These are phyloP conservation scores for Blastocystis sp. DNA, from an alignment of 352 stramenopile genomes.

Conservation along the genomic window DNA sequence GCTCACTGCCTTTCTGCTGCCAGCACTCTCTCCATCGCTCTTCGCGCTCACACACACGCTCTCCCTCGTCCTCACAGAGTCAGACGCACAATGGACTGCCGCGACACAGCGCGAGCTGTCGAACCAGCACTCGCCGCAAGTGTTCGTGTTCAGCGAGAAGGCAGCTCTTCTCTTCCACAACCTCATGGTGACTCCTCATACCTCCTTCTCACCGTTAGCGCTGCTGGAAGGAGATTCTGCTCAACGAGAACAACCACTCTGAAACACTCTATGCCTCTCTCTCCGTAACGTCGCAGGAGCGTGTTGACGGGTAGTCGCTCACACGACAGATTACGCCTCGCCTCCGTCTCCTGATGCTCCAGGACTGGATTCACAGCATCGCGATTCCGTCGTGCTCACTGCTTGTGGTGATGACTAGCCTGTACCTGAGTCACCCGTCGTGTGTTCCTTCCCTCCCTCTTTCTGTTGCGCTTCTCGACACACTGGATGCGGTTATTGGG, in stretches of 20 bases:
- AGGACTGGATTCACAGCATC: not conserved
- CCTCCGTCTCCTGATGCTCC: not conserved
- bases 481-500: not conserved
- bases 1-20: not conserved
- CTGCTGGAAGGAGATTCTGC: conserved; percentile 66
- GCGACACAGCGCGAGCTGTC: conserved; percentile 17
- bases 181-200: conserved; percentile 6
- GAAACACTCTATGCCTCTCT: not conserved
- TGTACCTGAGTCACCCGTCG: conserved; percentile 12
- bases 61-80: not conserved
- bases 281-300: not conserved
- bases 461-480: not conserved
- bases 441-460: conserved; percentile 5
- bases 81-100: not conserved
- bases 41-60: conserved; percentile 4
- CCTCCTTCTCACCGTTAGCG: not conserved
- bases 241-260: conserved; percentile 42
- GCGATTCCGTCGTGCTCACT: not conserved
- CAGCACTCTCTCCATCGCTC: not conserved
- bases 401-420: not conserved
- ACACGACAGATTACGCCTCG: not conserved
- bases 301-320: not conserved
- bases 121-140: not conserved
- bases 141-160: conserved; percentile 44
- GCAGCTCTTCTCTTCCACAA: not conserved